phyloP scores from a whole-genome alignment of 108 stramenopile species.

The Mayamaea pseudoterrestris region DNA sequence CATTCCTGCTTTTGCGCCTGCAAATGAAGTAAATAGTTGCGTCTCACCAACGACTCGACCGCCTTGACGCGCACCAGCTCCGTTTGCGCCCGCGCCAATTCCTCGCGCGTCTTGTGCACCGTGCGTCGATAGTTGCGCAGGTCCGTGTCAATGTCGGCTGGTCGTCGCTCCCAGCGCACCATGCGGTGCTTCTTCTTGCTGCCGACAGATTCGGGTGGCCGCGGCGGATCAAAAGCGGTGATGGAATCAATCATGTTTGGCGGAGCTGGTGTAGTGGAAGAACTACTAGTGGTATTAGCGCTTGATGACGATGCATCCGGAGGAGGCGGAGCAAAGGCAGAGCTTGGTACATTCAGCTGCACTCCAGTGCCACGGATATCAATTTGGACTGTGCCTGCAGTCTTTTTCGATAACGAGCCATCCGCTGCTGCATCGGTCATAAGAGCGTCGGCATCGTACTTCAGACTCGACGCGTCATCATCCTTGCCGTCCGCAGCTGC shows the following conservation, averaged over 20 bases:
- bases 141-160: constrained; percentile 64
- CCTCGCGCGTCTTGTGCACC: constrained; percentile 55
- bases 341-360: constrained; percentile 11
- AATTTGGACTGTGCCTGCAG: too few relatives aligned
- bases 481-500: constrained; percentile 12
- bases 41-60: constrained; percentile 39
- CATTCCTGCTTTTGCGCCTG: constrained; percentile 38
- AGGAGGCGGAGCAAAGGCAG: constrained; percentile 28
- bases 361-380: constrained; percentile 3
- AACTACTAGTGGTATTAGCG: constrained; percentile 2
- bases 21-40: constrained; percentile 51
- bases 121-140: constrained; percentile 68
- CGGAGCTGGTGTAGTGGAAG: background rate
- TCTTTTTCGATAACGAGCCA: constrained; percentile 1
- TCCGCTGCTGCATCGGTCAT: constrained; percentile 21
- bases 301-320: too few relatives aligned
- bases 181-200: constrained; percentile 69
- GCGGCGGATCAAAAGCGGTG: constrained; percentile 73
- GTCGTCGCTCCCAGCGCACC: constrained; percentile 69
- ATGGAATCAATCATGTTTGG: constrained; percentile 51
- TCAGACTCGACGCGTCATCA: constrained; percentile 1
- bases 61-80: constrained; percentile 49
- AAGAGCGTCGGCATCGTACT: constrained; percentile 18
- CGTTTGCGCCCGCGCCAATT: constrained; percentile 38
- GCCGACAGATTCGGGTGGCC: constrained; percentile 73